A percentile compares a stretch with the other conserved stretches of the same genome.
Conservation (phyloP, 1,139 yeast genomes). For the Pichia sp. region DNA sequence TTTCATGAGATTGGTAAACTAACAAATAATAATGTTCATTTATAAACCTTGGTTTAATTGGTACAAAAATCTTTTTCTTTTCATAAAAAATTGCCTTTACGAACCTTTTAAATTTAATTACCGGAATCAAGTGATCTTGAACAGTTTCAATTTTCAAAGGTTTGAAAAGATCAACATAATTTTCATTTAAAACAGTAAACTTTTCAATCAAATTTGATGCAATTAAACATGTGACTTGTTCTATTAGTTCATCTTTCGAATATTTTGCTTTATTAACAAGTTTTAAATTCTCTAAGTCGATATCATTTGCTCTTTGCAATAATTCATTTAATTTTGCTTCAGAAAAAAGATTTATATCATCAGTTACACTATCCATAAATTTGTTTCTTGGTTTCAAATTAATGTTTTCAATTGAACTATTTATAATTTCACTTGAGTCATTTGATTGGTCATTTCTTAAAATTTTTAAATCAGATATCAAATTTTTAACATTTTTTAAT, state of each 20-base stretch:
- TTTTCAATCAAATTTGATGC: constrained; percentile 18
- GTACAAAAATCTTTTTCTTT: constrained; percentile 46
- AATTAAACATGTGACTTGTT: constrained; percentile 41
- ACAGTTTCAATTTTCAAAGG: constrained; percentile 28
- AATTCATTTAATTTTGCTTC: constrained; percentile 17
- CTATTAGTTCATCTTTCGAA: constrained; percentile 44
- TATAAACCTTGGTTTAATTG: constrained; percentile 36
- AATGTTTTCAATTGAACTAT: constrained; percentile 2
- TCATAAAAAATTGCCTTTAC: constrained; percentile 38
- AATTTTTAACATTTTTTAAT: not conserved
- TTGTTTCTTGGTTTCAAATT: not conserved
- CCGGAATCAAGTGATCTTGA: constrained; percentile 22
- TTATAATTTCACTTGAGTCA: constrained; percentile 3
- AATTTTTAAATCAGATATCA: constrained; percentile 3
- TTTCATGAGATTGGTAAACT: constrained; percentile 41
- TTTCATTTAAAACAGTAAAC: constrained; percentile 19
- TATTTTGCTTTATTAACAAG: constrained; percentile 45
- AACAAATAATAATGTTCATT: constrained; percentile 41
- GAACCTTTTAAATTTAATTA: constrained; percentile 30
- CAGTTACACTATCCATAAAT: constrained; percentile 4
- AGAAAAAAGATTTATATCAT: constrained; percentile 8
- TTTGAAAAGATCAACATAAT: constrained; percentile 22
- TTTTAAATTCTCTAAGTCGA: constrained; percentile 33
- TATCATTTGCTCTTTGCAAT: constrained; percentile 17
- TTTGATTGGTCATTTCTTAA: not conserved